Conservation (phyloP, 176 grass and related monocot species). For the Themeda triandra region DNA sequence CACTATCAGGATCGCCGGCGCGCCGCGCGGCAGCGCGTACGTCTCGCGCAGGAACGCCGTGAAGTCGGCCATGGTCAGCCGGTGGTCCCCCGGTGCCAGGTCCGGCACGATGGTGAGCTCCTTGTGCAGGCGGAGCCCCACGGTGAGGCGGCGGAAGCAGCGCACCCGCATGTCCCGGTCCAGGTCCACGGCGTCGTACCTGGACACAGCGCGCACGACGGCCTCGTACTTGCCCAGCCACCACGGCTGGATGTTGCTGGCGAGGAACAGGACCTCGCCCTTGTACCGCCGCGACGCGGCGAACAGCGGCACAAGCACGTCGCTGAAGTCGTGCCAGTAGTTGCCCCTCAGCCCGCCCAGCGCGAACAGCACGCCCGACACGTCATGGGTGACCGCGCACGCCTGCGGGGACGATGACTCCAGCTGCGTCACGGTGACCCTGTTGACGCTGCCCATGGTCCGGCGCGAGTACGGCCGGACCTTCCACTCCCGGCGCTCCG, state of each 20-base stretch:
- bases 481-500: constrained; percentile 46
- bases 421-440: constrained; percentile 49
- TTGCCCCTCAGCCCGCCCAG: constrained; percentile 63
- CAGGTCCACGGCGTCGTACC: constrained; percentile 52
- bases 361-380: constrained; percentile 54
- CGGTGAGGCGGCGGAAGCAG: constrained; percentile 57
- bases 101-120: constrained; percentile 58
- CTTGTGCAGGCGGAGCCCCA: constrained; percentile 54
- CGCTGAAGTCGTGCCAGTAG: constrained; percentile 77
- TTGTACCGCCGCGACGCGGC: constrained; percentile 46
- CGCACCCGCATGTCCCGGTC: constrained; percentile 40
- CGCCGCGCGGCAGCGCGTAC: constrained; percentile 44
- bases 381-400: constrained; percentile 48
- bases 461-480: constrained; percentile 62
- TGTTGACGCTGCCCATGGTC: constrained; percentile 28
- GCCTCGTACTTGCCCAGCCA: constrained; percentile 75
- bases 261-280: constrained; percentile 55
- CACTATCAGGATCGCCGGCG: not conserved
- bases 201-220: constrained; percentile 41
- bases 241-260: constrained; percentile 55
- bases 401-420: not conserved
- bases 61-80: constrained; percentile 71
- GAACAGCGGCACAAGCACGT: constrained; percentile 75
- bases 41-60: constrained; percentile 45
- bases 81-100: constrained; percentile 26